Base-by-base conservation (phyloP, 2,329 filamentous ascomycete species). In the Pseudonectria foliicola region DNA sequence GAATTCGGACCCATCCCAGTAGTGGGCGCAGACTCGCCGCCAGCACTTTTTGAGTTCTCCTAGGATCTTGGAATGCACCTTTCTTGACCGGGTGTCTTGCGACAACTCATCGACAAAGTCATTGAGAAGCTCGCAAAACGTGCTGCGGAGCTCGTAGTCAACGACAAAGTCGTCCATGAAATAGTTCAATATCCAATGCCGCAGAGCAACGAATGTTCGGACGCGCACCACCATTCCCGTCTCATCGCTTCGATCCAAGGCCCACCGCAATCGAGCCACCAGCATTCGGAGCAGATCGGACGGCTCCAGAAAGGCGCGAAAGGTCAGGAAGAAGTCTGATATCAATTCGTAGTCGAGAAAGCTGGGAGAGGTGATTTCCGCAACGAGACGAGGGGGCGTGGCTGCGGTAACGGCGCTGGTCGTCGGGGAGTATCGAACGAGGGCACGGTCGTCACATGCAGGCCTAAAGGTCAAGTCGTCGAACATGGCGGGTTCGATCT, bases 131-230 rank as follows among this genome's bases (percentile, higher is more conserved):
- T 79, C 70, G 61, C 90, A 95, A 55, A 95, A 95, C 12, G 77
- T 75, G 5, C 75, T 67, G 7, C 90, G 80, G 23, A 96, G 68
- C 29, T 75, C 67, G 53, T 82, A 80, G 54, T 89, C 79, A 15
- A 82, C 62, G 27, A 93, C 77, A 56, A 95, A 98, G 56, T 98
- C 92, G 55, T 98, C 92, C 36, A 85, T 73, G 48, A 96, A 98
- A 60, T 98, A 98, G 59, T 98, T 98, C 43, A 98, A 64, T 38
- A 96, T 89, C 92, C 92, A 98, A 60, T 98, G 92, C 37, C 92
- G 80, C 29, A 96, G 71, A 7, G 92, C 92, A 16, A 95, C 92
- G 64, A 96, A 98, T 0, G 89, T 93, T 27, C 92, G 78, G 12
- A 98, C 93, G 32, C 90, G 79, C n/a, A 95, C 92, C 34, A 98